Percentiles rank a stretch among this genome's conserved stretches.
Evolutionary conservation across 768 basidiomycete genomes (phyloP).

Genomic region (Steccherinum ochraceum): DNA sequence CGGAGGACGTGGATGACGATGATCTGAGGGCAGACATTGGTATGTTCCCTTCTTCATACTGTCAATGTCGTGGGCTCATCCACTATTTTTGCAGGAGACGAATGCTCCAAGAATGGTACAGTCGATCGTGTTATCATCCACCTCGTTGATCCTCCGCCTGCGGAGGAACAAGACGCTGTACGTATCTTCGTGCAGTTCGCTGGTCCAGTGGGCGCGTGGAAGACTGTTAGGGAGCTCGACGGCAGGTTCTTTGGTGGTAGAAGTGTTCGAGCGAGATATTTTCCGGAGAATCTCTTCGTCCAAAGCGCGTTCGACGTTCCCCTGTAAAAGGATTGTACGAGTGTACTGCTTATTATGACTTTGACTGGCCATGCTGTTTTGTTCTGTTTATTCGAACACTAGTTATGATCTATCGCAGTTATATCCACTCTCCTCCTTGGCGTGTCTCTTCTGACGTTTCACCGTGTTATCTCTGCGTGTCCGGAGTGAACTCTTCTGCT

Average conservation of each 20-base stretch:
- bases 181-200: constrained; percentile 89
- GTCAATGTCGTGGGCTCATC: constrained; percentile 4
- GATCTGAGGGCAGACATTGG: constrained; percentile 87
- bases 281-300: constrained; percentile 52
- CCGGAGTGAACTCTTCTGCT: too few relatives aligned
- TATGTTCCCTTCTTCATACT: constrained; percentile 19
- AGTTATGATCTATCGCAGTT: too few relatives aligned
- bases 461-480: too few relatives aligned
- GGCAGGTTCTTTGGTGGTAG: constrained; percentile 90
- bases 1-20: constrained; percentile 79
- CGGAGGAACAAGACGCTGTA: constrained; percentile 71
- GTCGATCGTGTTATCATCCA: constrained; percentile 90
- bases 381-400: too few relatives aligned
- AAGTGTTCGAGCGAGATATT: constrained; percentile 78
- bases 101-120: constrained; percentile 85
- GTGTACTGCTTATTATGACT: too few relatives aligned
- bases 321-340: constrained; percentile 20
- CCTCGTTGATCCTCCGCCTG: constrained; percentile 58
- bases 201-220: constrained; percentile 93
- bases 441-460: too few relatives aligned
- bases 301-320: constrained; percentile 44
- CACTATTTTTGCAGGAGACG: constrained; percentile 59
- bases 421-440: too few relatives aligned
- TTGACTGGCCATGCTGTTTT: too few relatives aligned
- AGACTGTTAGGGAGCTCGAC: constrained; percentile 88